Evolutionary conservation across 495 filamentous ascomycete genomes (phyloP), one percentile per base, ranked within the genome.

Genomic region (Echria macrotheca): DNA sequence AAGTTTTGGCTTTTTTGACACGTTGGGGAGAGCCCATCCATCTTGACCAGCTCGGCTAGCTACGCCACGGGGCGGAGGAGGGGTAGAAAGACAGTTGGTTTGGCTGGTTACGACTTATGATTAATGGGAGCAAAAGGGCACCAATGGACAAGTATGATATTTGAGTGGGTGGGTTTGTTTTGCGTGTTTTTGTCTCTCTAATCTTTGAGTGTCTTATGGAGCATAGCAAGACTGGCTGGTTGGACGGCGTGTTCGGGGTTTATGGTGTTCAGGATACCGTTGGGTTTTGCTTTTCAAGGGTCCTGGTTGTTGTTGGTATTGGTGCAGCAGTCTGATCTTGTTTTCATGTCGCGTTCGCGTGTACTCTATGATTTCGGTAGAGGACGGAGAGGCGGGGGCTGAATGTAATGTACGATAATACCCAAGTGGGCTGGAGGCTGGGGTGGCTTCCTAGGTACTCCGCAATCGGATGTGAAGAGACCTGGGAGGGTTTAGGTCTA

Each of bases 191-290:
- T 15, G 9, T 43, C 48, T 32, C 33, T 17, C 32, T 39, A 15
- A 28, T 21, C 22, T 36, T 25, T 46, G 44, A 24, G 23, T 5
- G 18, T 15, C 28, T n/a, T 44, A 24, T 44, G n/a, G 41, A 18
- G 35, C 35, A 37, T 37, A 18, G 41, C 25, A 17, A 31, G 23
- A 21, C 17, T 5, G 26, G 29, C 28, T 15, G 28, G 18, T 2
- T 11, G 31, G 43, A 7, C 26, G n/a, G 12, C 14, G 26, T 17
- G 14, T 45, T 21, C 17, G 31, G 17, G n/a, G 47, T 15, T 36
- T 29, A 47, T 41, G 52, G 37, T 26, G 57, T 57, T 60, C 37
- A 55, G 54, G 54, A 60, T 57, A 57, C 47, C 50, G 48, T 33
- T 46, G 38, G 35, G 35, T 37, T 37, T n/a, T n/a, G 5, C 5